Evolutionary conservation across 768 basidiomycete genomes (phyloP).

Genomic region (Pholiota conissans): DNA sequence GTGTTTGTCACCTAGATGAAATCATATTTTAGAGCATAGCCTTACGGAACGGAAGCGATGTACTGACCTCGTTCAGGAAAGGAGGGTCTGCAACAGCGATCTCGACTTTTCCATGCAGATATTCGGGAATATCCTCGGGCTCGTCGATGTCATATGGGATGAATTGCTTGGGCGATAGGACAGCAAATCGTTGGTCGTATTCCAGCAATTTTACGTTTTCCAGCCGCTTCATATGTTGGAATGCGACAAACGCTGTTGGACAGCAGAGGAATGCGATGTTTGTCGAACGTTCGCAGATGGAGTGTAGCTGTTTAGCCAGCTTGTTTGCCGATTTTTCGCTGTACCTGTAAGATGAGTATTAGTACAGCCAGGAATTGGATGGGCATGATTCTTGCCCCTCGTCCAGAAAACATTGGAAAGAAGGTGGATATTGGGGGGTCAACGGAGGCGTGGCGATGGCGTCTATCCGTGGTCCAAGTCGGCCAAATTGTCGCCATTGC

Average conservation of each 20-base stretch:
- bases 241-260: slow-evolving; percentile 49
- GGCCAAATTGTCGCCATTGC: background rate
- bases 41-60: background rate
- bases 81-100: slow-evolving; percentile 45
- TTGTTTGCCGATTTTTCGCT: slow-evolving; percentile 38
- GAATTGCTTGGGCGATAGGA: slow-evolving; percentile 38
- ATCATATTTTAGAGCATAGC: background rate
- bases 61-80: slow-evolving; percentile 44
- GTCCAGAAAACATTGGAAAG: background rate
- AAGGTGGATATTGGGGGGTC: background rate
- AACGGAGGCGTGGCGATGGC: background rate
- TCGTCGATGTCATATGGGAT: slow-evolving; percentile 46
- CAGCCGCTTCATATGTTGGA: slow-evolving; percentile 38
- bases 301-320: slow-evolving; percentile 32
- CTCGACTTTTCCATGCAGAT: slow-evolving; percentile 32
- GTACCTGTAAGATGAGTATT: slow-evolving; percentile 34
- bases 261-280: slow-evolving; percentile 45
- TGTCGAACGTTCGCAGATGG: slow-evolving; percentile 30
- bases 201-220: slow-evolving; percentile 37
- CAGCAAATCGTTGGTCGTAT: slow-evolving; percentile 40
- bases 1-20: slow-evolving; percentile 36
- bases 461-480: background rate
- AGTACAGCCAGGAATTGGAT: slow-evolving; percentile 12
- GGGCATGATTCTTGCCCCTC: slow-evolving; percentile 18
- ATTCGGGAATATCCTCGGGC: slow-evolving; percentile 37